Evolutionary conservation across 495 filamentous ascomycete genomes (phyloP), one percentile per base, ranked within the genome.

Genomic region (Podospora conica): DNA sequence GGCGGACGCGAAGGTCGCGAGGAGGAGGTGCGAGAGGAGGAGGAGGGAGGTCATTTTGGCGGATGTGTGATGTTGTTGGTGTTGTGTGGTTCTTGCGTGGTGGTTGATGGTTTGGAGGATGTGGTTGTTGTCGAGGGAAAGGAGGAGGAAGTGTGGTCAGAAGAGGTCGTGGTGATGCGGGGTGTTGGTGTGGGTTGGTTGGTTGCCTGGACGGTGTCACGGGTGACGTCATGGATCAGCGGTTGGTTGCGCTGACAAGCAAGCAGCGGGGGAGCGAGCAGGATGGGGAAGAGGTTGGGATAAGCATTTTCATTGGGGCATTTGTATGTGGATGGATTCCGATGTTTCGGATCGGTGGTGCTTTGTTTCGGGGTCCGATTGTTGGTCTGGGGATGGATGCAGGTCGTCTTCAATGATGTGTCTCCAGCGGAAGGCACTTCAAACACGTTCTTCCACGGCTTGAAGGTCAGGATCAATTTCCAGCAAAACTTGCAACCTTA

Each of bases 11-110:
- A 81, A 64, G 9, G 69, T n/a, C 12, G 75, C 75, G 65, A 82
- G 69, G 67, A 68, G 74, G 63, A 82, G 74, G 72, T 82, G 81
- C 54, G 78, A 68, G 68, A 80, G 61, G 70, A 79, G 57, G 67
- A 77, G 61, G 67, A 71, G 55, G 10, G 68, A 53, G 69, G 72
- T 73, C 60, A 75, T 53, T 69, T 71, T 75, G 33, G 21, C 69
- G 64, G 33, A 6, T n/a, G 9, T 15, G 12, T 33, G 11, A 12
- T 33, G 31, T 27, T 27, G 31, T 33, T 33, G 31, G 31, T 33
- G 11, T 33, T 33, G 31, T 33, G 29, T 9, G 27, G 28, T 29
- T 29, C 8, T 29, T 29, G 28, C 11, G 9, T 29, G 11, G 1
- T 31, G 9, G 29, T 31, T 12, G 29, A 31, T 12, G 10, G 33